Evolutionary conservation across 306 rosid species (phyloP).

Genomic region (Vachellia collinsii): DNA sequence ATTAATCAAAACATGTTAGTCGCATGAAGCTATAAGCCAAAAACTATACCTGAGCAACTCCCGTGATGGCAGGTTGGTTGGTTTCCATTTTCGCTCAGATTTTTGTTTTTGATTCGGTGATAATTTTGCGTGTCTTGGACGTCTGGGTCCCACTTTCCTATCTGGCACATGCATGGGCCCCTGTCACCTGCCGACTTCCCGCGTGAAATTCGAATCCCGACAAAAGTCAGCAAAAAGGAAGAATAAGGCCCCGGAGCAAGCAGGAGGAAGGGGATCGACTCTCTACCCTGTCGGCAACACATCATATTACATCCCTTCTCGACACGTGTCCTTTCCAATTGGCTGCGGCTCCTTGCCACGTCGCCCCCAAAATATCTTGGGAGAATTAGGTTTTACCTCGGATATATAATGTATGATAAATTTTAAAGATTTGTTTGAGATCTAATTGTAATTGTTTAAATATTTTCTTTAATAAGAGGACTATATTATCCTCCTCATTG

Average conservation of each 20-base stretch:
- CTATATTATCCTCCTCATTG: too few species aligned
- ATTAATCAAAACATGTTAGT: too few species aligned
- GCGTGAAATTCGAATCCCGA: neutral
- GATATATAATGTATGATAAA: too few species aligned
- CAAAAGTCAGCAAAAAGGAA: neutral
- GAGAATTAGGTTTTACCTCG: too few species aligned
- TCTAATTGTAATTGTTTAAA: too few species aligned
- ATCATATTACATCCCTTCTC: neutral
- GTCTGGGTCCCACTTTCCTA: neutral
- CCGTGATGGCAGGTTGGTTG: neutral
- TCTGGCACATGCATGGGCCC: neutral
- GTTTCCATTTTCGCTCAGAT: neutral
- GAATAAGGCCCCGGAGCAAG: neutral
- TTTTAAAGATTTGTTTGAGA: too few species aligned
- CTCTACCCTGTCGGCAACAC: neutral
- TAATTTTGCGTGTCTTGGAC: neutral
- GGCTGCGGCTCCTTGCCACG: too few species aligned
- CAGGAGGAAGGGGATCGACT: too few species aligned
- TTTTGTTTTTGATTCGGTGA: neutral
- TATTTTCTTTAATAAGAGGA: too few species aligned
- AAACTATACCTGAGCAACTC: neutral
- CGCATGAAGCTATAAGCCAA: neutral
- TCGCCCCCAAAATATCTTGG: too few species aligned
- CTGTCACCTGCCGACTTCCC: neutral
- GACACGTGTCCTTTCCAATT: conserved; percentile 15